Conservation (phyloP, 2,329 filamentous ascomycete genomes). For the Clarireedia homoeocarpa region DNA sequence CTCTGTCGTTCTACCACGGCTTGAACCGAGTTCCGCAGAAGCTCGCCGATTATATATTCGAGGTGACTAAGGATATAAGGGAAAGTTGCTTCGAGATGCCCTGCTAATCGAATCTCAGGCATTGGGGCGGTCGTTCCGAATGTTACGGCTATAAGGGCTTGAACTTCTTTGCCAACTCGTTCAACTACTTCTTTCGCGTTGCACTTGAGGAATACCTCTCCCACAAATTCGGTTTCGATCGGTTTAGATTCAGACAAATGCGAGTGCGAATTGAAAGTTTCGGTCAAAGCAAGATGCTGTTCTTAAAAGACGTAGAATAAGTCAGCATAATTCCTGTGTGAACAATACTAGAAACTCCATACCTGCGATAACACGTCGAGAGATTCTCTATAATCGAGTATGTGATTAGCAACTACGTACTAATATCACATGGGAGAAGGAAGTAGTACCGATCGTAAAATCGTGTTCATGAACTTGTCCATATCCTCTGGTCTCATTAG, state of each 20-base stretch:
- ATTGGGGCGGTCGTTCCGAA: slow-evolving; percentile 65
- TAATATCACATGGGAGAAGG: not conserved
- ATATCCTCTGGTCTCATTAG: slow-evolving; percentile 74
- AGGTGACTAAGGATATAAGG: slow-evolving; percentile 94
- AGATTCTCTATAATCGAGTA: slow-evolving; percentile 61
- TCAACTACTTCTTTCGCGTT: slow-evolving; percentile 84
- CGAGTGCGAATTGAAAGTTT: slow-evolving; percentile 86
- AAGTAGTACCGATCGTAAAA: slow-evolving; percentile 61
- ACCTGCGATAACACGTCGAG: slow-evolving; percentile 79
- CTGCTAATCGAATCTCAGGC: slow-evolving; percentile 74
- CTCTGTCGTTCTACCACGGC: slow-evolving; percentile 73
- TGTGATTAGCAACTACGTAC: not conserved
- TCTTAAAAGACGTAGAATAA: slow-evolving; percentile 39
- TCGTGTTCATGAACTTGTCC: slow-evolving; percentile 91
- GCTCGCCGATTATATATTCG: slow-evolving; percentile 94
- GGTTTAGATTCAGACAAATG: slow-evolving; percentile 66
- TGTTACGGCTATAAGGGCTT: slow-evolving; percentile 63
- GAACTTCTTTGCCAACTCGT: slow-evolving; percentile 69
- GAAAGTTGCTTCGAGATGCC: slow-evolving; percentile 84
- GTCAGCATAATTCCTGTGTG: not conserved
- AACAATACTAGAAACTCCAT: not conserved
- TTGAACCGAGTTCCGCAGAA: slow-evolving; percentile 90
- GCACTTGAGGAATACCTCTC: slow-evolving; percentile 91
- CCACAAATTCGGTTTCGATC: slow-evolving; percentile 73
- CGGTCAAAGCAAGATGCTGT: slow-evolving; percentile 89